Base-by-base conservation (phyloP, 2,329 filamentous ascomycete genomes). In the Colletotrichum cordylinicola region DNA sequence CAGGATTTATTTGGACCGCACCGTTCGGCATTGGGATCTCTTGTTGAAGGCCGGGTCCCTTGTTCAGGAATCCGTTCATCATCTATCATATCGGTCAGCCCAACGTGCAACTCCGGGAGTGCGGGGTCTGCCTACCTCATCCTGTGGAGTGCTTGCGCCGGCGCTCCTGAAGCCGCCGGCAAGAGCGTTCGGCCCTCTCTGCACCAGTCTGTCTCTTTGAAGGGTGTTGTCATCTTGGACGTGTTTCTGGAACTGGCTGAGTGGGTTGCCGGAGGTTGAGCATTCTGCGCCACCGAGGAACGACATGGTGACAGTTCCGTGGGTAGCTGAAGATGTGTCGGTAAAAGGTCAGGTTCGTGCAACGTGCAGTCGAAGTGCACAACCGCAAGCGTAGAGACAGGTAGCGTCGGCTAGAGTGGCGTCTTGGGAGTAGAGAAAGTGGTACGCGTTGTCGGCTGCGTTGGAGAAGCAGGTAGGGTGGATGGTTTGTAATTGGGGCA, bases 241-340 rank as follows among this genome's bases (percentile, higher is more conserved):
- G 85, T 98, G 96, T 86, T 99, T 99, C 78, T 96, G 95, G 85
- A 99, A 98, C 89, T 98, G 97, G 83, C 95, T 96, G 81, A 99
- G 93, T 74, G 98, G 97, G 86, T 99, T 99, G 82, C 94, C 95
- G 79, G 95, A 96, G 77, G 97, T 98, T 72, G 96, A 98, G 90
- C 97, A 99, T 88, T 98, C 97, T 80, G 96, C 94, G 80, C 96
- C 96, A 86, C 95, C 95, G 81, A 98, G 91, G 85, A 99, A 98
- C 71, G 96, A 98, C 96, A 99, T 98, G 79, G 77, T 88, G 80
- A 70, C 75, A 76, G 69, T 37, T 52, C 62, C 62, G 64, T 65
- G 29, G 21, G 31, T 27, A 39, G 35, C 31, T 29, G 37, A 31
- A 18, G 18, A 33, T 21, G 33, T 21, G 33, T 21, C 60, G 39